Conservation (phyloP, 106 monocot genomes). For the Allium fistulosum region DNA sequence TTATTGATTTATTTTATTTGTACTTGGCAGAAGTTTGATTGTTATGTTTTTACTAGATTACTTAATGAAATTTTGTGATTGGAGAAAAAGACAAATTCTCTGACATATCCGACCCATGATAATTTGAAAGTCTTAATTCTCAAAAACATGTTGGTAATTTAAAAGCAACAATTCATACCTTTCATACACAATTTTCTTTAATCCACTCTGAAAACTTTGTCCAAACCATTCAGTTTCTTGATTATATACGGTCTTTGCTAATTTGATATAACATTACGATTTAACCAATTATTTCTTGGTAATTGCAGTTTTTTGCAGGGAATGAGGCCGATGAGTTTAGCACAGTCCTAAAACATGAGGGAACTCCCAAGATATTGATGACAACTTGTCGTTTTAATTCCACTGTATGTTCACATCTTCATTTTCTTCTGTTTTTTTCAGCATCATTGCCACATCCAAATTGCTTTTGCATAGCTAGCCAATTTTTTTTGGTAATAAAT, state of each 20-base stretch:
- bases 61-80: too few species aligned
- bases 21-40: background rate
- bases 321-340: slow-evolving; percentile 96
- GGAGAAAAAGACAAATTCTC: too few species aligned
- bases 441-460: background rate
- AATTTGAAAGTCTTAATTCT: too few species aligned
- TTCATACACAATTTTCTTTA: too few species aligned
- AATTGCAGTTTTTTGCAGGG: slow-evolving; percentile 68
- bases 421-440: background rate
- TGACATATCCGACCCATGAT: too few species aligned
- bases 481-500: background rate
- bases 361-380: slow-evolving; percentile 73
- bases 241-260: background rate
- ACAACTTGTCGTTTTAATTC: slow-evolving; percentile 93
- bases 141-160: too few species aligned
- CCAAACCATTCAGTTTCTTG: background rate
- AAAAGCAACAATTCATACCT: too few species aligned
- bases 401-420: slow-evolving; percentile 24
- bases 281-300: background rate
- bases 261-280: background rate
- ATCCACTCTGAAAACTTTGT: too few species aligned
- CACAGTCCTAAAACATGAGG: slow-evolving; percentile 45
- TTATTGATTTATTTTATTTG: background rate
- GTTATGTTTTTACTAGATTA: too few species aligned
- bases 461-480: background rate